Conservation (phyloP, 2,329 filamentous ascomycete species). For the Xylariaceae sp. region DNA sequence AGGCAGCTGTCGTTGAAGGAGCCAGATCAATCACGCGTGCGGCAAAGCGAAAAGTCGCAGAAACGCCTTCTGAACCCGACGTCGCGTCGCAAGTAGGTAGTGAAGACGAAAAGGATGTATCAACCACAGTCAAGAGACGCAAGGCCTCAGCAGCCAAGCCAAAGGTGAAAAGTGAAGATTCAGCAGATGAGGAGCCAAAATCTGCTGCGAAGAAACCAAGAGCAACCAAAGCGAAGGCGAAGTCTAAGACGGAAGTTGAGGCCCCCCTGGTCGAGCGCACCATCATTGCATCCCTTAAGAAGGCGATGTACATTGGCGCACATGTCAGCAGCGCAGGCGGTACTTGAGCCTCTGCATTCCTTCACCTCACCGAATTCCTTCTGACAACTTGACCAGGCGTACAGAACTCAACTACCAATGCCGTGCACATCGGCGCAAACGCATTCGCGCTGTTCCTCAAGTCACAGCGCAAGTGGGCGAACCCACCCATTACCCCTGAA, state of each 20-base stretch:
- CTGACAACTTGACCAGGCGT: slow-evolving; percentile 55
- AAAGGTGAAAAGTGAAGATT: slow-evolving; percentile 18
- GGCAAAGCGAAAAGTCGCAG: slow-evolving; percentile 20
- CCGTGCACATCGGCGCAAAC: slow-evolving; percentile 78
- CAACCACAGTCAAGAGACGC: slow-evolving; percentile 38
- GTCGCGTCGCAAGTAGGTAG: slow-evolving; percentile 5
- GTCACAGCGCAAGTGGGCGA: slow-evolving; percentile 91
- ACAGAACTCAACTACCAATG: slow-evolving; percentile 78
- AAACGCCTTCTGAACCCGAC: slow-evolving; percentile 19
- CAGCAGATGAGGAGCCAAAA: slow-evolving; percentile 10
- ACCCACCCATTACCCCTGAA: slow-evolving; percentile 66
- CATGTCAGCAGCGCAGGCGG: slow-evolving; percentile 89
- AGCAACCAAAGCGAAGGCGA: slow-evolving; percentile 33
- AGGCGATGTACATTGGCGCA: slow-evolving; percentile 77
- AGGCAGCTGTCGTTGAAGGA: slow-evolving; percentile 7
- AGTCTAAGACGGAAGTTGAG: slow-evolving; percentile 33
- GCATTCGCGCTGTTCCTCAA: slow-evolving; percentile 94
- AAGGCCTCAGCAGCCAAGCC: slow-evolving; percentile 26
- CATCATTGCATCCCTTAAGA: slow-evolving; percentile 55
- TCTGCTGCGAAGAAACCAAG: slow-evolving; percentile 40
- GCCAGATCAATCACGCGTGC: slow-evolving; percentile 22
- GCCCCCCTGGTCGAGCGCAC: slow-evolving; percentile 68
- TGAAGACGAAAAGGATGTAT: not conserved
- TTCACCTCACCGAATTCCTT: not conserved
- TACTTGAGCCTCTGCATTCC: slow-evolving; percentile 33